Percentiles rank a stretch among this genome's conserved stretches.
These are phyloP conservation scores for Gossypium aridum DNA, from an alignment of 441 rosid species.

Conservation along the genomic window DNA sequence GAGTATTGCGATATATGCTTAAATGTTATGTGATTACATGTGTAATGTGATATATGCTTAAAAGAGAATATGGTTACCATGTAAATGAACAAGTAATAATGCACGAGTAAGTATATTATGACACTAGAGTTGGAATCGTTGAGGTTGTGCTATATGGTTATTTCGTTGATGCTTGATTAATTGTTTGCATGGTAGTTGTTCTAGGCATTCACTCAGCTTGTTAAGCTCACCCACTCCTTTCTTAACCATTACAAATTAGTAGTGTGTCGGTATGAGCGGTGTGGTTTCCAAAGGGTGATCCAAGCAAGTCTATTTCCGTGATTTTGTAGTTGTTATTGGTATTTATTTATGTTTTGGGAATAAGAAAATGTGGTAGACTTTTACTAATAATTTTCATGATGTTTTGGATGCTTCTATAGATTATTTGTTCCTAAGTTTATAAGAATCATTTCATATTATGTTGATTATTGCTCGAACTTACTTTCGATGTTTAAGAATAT, in stretches of 20 bases:
- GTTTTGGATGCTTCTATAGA: neutral
- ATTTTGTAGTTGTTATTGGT: neutral
- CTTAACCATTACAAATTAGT: neutral
- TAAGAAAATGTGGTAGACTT: neutral
- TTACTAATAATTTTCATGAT: neutral
- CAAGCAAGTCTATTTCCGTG: neutral
- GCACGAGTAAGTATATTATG: neutral
- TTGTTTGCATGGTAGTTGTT: neutral
- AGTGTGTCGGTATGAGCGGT: neutral
- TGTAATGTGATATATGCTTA: neutral
- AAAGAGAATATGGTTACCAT: neutral
- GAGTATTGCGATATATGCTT: neutral
- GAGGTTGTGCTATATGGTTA: neutral
- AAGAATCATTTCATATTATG: neutral
- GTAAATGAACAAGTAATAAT: neutral
- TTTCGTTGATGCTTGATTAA: neutral
- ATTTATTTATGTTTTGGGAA: neutral
- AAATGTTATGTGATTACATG: neutral
- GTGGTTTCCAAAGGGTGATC: neutral
- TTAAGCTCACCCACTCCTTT: neutral
- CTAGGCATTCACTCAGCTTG: neutral
- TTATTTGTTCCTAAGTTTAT: neutral
- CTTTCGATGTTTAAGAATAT: neutral
- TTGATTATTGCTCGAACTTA: neutral
- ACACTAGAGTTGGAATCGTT: neutral